Base-by-base conservation (phyloP, 1,284 basidiomycete species). In the Boletus nobilissimus region DNA sequence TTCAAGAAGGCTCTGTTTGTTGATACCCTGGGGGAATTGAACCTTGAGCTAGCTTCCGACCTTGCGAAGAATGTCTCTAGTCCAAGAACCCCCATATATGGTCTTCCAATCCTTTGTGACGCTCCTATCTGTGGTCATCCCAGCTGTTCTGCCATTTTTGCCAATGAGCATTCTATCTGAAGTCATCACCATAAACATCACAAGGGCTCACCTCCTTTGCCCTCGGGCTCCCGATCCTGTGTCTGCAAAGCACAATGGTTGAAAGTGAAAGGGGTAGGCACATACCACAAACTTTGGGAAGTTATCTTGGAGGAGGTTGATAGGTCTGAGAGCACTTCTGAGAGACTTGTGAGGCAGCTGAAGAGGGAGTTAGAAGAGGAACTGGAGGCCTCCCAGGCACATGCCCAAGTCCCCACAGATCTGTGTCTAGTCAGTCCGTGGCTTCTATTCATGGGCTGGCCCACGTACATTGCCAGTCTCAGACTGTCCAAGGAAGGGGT, bases 211-310 rank as follows among this genome's bases (percentile, higher is more conserved):
- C n/a, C n/a, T n/a, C n/a, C n/a, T n/a, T n/a, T n/a, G n/a, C n/a
- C n/a, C n/a, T n/a, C n/a, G n/a, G n/a, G n/a, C n/a, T n/a, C n/a
- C n/a, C 29, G 2, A 10, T 76, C 32, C 32, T 14, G 14, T 2
- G n/a, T 48, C 7, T 77, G 76, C 64, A 75, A 66, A 10, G 76
- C 73, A 60, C 68, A 77, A 11, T 26, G 68, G 14, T n/a, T 75
- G 38, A 69, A 73, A 19, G 1, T 29, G 24, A 9, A 76, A 22
- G 75, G 60, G 0, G 3, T 1, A 4, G 75, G 65, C 16, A 46
- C 6, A 1, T 16, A 24, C 2, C 22, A 66, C 2, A 64, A 29
- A 2, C 43, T 74, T 5, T 76, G 72, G 75, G 60, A 69, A 8
- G 16, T 74, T 11, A 7, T 24, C 19, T 24, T 2, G n/a, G n/a